These are phyloP conservation scores for Entonaema liquescens DNA, from an alignment of 495 filamentous ascomycete genomes.

Conservation along the genomic window DNA sequence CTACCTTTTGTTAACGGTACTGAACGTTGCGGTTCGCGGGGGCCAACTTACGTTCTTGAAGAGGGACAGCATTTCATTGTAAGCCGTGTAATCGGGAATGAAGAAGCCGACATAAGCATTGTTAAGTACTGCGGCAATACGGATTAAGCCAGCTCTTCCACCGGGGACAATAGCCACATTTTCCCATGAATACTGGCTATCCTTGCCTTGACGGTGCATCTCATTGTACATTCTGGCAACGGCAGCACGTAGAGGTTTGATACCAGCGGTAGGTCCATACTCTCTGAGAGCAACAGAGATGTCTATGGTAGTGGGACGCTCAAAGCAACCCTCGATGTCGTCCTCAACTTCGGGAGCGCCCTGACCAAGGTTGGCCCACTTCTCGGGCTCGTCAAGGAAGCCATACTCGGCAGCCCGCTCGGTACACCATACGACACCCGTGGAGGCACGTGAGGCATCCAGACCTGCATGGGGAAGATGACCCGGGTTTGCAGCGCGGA, in stretches of 20 bases:
- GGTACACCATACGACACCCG: slow-evolving; percentile 87
- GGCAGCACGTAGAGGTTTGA: slow-evolving; percentile 86
- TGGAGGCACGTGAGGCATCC: slow-evolving; percentile 82
- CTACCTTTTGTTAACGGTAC: slow-evolving; percentile 51
- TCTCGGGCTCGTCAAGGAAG: slow-evolving; percentile 79
- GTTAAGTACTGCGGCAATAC: slow-evolving; percentile 92
- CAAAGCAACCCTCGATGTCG: slow-evolving; percentile 88
- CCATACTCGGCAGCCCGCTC: slow-evolving; percentile 82
- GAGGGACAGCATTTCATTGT: slow-evolving; percentile 94
- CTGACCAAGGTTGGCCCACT: slow-evolving; percentile 94
- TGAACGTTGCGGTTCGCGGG: not conserved
- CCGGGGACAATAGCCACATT: slow-evolving; percentile 98
- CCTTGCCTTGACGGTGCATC: slow-evolving; percentile 86
- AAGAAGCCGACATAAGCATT: slow-evolving; percentile 92
- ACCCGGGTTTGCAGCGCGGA: slow-evolving; percentile 85
- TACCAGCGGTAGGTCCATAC: slow-evolving; percentile 93
- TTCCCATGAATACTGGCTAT: slow-evolving; percentile 96
- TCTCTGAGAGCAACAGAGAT: slow-evolving; percentile 80
- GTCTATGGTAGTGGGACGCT: slow-evolving; percentile 82
- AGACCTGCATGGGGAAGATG: slow-evolving; percentile 90
- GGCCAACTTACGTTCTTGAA: slow-evolving; percentile 77
- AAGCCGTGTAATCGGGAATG: slow-evolving; percentile 79
- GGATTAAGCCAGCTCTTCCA: slow-evolving; percentile 89
- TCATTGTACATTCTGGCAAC: slow-evolving; percentile 94
- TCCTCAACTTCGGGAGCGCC: slow-evolving; percentile 95